Conservation (phyloP, 2,329 filamentous ascomycete genomes). For the Aureobasidium vineae region DNA sequence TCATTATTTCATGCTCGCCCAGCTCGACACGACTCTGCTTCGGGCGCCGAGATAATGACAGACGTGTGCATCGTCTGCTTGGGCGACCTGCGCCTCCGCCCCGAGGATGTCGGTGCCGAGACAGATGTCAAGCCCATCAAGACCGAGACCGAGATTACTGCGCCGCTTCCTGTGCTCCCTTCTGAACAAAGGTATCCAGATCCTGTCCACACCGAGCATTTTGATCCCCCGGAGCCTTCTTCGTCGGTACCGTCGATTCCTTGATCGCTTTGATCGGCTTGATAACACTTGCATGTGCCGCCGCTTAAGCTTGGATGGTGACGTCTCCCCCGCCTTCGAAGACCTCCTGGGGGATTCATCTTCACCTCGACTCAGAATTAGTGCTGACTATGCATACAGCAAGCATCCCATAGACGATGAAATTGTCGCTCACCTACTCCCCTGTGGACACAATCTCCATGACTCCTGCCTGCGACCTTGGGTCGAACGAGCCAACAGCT, state of each 20-base stretch:
- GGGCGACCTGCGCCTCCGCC: constrained; percentile 61
- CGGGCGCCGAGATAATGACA: constrained; percentile 49
- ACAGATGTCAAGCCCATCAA: not conserved
- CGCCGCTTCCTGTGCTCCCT: constrained; percentile 12
- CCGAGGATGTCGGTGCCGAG: not conserved
- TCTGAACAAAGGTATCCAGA: constrained; percentile 24
- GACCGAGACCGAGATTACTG: not conserved
- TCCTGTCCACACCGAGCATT: constrained; percentile 3
- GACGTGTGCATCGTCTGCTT: constrained; percentile 71
- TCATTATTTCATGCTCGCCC: not conserved
- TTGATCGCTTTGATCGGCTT: constrained; percentile 43
- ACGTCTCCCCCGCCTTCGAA: constrained; percentile 35
- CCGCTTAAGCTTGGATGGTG: constrained; percentile 44
- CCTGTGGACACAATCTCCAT: constrained; percentile 90
- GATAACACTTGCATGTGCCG: constrained; percentile 38
- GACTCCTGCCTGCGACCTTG: constrained; percentile 90
- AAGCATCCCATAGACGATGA: constrained; percentile 46
- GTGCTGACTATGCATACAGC: constrained; percentile 35
- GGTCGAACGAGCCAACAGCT: constrained; percentile 96
- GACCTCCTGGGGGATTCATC: constrained; percentile 34
- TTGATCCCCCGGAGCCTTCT: constrained; percentile 22
- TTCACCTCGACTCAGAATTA: not conserved
- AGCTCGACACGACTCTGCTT: constrained; percentile 25
- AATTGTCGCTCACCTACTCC: constrained; percentile 60
- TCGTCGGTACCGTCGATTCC: constrained; percentile 32